These are phyloP conservation scores for Erucastrum elatum DNA, from an alignment of 345 rosid genomes.

Conservation along the genomic window DNA sequence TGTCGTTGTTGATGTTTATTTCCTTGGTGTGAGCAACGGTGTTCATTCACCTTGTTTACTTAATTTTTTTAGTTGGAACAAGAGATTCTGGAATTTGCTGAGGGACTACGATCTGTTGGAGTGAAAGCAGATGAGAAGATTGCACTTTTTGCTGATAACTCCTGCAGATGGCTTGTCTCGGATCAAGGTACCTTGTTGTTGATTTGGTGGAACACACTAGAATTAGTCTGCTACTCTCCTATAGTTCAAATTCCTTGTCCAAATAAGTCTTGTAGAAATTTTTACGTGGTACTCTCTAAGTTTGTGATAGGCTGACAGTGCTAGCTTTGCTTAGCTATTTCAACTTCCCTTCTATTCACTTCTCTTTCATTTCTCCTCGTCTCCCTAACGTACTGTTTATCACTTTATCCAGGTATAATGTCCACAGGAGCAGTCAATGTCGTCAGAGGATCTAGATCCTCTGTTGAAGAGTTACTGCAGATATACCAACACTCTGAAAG, in stretches of 20 bases:
- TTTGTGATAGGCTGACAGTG: neutral
- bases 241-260: neutral
- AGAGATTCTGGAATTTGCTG: conserved; percentile 77
- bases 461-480: conserved; percentile 80
- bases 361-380: conserved; percentile 3
- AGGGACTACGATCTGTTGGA: conserved; percentile 80
- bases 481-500: conserved; percentile 93
- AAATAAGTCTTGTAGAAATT: conserved; percentile 7
- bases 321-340: neutral
- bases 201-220: no score
- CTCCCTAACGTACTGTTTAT: neutral
- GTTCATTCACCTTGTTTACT: conserved; percentile 9
- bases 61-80: conserved; percentile 65
- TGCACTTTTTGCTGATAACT: conserved; percentile 93
- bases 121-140: conserved; percentile 77
- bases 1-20: neutral
- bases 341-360: neutral
- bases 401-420: conserved; percentile 66
- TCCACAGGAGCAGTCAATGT: conserved; percentile 93
- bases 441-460: conserved; percentile 90
- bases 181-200: conserved; percentile 70
- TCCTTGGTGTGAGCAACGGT: neutral
- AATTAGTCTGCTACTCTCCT: neutral
- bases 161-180: conserved; percentile 86
- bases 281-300: neutral